A percentile compares a stretch with the other conserved stretches of the same genome.
These are phyloP conservation scores for Dictyostelium firmibasis DNA, from an alignment of 78 protist genomes.

Conservation along the genomic window DNA sequence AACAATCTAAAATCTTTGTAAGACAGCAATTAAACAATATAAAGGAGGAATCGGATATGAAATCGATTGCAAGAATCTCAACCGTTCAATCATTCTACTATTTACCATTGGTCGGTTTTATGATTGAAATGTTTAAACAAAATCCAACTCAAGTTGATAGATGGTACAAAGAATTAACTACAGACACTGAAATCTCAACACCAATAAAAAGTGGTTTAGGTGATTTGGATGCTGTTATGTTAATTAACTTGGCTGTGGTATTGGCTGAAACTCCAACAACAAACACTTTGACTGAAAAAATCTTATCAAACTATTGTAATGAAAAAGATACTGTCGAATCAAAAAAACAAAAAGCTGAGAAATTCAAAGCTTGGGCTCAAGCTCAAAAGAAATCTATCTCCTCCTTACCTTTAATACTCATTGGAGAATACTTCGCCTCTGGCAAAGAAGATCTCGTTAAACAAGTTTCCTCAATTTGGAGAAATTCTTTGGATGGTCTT, in stretches of 20 bases:
- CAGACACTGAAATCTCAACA: not conserved
- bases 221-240: constrained; percentile 42
- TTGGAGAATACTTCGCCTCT: constrained; percentile 50
- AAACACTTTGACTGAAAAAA: not conserved
- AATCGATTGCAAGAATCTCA: constrained; percentile 27
- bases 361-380: constrained; percentile 4
- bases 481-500: not conserved
- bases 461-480: constrained; percentile 5
- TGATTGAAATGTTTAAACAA: constrained; percentile 27
- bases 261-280: not conserved
- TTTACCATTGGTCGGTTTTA: constrained; percentile 60
- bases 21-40: not conserved
- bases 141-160: not conserved
- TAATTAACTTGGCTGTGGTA: constrained; percentile 14
- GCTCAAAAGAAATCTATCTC: constrained; percentile 7
- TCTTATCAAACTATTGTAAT: not conserved
- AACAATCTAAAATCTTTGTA: constrained; percentile 1
- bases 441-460: constrained; percentile 43
- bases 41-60: constrained; percentile 6
- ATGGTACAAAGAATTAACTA: constrained; percentile 27
- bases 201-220: constrained; percentile 45
- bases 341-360: not conserved
- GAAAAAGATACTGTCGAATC: not conserved
- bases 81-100: constrained; percentile 52
- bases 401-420: constrained; percentile 21